These are phyloP conservation scores for Ephemerocybe angulata DNA, from an alignment of 768 basidiomycete genomes.

Conservation along the genomic window DNA sequence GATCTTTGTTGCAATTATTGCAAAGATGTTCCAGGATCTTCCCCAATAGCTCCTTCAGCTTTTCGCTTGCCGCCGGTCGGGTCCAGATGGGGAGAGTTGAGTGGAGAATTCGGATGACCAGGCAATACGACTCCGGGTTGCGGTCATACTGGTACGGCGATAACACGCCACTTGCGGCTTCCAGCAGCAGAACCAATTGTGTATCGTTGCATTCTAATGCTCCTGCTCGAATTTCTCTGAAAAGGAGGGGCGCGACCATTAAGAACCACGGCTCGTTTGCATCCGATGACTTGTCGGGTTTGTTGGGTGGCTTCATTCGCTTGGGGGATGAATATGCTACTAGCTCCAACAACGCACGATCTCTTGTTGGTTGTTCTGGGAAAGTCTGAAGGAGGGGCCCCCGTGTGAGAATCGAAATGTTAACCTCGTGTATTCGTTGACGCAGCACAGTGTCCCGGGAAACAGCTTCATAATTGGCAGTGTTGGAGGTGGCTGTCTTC, in stretches of 20 bases:
- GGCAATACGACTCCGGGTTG: conserved; percentile 48
- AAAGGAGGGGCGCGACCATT: conserved; percentile 51
- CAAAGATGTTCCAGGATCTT: conserved; percentile 59
- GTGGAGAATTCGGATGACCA: conserved; percentile 59
- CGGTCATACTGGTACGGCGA: conserved; percentile 50
- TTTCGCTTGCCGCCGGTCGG: conserved; percentile 86
- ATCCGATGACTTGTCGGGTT: no score
- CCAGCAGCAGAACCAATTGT: conserved; percentile 51
- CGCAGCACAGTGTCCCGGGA: conserved; percentile 25
- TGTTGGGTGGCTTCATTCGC: no score
- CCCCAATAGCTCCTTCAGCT: no score
- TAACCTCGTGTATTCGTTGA: conserved; percentile 44
- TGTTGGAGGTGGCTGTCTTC: conserved; percentile 34
- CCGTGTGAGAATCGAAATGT: conserved; percentile 56
- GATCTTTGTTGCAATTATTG: conserved; percentile 14
- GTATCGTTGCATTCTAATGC: conserved; percentile 49
- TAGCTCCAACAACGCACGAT: conserved; percentile 55
- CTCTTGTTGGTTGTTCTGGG: conserved; percentile 55
- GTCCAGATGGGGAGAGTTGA: conserved; percentile 72
- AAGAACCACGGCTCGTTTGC: no score
- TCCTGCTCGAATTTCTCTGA: conserved; percentile 52
- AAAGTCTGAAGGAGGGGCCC: conserved; percentile 62
- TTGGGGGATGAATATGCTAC: conserved; percentile 35
- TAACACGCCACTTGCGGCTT: conserved; percentile 51
- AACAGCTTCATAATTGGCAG: conserved; percentile 25